These are phyloP conservation scores for Fusarium kyushuense DNA, from an alignment of 2,329 filamentous ascomycete genomes.

Conservation along the genomic window DNA sequence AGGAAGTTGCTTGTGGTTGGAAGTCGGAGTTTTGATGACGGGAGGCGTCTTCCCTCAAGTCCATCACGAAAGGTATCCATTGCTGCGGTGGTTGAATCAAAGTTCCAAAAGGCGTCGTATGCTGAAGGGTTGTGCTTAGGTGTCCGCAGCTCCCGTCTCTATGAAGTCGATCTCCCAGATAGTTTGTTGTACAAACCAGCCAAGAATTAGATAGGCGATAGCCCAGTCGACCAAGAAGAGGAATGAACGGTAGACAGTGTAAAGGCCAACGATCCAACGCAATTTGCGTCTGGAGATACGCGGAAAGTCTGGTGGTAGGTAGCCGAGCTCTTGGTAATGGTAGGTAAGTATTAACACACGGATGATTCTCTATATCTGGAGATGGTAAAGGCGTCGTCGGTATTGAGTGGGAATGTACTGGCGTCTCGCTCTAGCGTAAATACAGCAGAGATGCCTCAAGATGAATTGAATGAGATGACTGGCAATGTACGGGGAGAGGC, in stretches of 20 bases:
- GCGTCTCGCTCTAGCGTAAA: no score
- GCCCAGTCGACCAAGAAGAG: rapidly evolving
- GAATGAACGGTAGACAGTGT: background rate
- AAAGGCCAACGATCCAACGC: background rate
- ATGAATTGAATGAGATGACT: no score
- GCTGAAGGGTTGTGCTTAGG: no score
- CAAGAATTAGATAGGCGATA: background rate
- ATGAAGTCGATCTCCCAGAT: background rate
- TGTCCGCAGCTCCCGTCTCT: background rate
- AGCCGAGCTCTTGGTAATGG: no score
- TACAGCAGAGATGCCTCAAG: no score
- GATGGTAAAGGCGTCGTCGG: no score
- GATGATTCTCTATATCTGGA: background rate
- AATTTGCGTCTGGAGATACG: no score
- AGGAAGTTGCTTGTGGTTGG: slow-evolving; percentile 30
- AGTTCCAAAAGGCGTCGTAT: background rate
- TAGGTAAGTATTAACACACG: background rate
- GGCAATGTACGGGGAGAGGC: no score
- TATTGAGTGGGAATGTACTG: no score
- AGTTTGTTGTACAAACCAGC: background rate
- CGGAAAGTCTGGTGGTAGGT: no score
- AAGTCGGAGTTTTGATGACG: slow-evolving; percentile 26
- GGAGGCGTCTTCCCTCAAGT: slow-evolving; percentile 12
- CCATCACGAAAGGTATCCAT: slow-evolving; percentile 41
- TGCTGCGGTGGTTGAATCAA: background rate